Percentiles rank a stretch among this genome's conserved stretches.
Conservation (phyloP, 1,284 basidiomycete genomes). For the Ustilago bromivora region DNA sequence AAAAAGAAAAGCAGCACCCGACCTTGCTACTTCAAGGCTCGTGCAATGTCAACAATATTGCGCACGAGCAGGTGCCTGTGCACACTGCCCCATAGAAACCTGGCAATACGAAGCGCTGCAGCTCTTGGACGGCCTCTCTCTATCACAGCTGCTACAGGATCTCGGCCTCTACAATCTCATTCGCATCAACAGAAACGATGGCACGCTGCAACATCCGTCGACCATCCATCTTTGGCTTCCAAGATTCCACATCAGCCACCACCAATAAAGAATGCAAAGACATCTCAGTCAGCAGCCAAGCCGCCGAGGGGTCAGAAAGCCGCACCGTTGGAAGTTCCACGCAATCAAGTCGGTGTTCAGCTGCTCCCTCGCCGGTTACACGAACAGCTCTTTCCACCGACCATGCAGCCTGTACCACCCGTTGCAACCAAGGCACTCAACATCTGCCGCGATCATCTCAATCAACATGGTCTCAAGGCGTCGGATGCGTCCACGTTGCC, state of each 20-base stretch:
- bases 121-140: background rate
- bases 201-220: slow-evolving; percentile 35
- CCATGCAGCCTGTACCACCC: slow-evolving; percentile 75
- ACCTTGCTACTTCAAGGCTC: background rate
- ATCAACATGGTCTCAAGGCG: slow-evolving; percentile 82
- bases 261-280: slow-evolving; percentile 1
- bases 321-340: slow-evolving; percentile 19
- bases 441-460: slow-evolving; percentile 83
- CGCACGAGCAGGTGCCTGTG: slow-evolving; percentile 4
- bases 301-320: background rate
- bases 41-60: slow-evolving; percentile 7
- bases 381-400: slow-evolving; percentile 80
- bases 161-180: background rate
- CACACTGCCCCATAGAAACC: background rate
- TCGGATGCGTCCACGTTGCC: slow-evolving; percentile 83
- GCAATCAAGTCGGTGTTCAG: slow-evolving; percentile 92
- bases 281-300: background rate
- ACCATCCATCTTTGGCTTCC: slow-evolving; percentile 17
- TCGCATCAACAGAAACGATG: slow-evolving; percentile 28
- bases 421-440: slow-evolving; percentile 77
- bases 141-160: background rate
- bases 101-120: background rate
- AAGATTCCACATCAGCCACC: slow-evolving; percentile 12
- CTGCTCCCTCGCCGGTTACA: slow-evolving; percentile 85
- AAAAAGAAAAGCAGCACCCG: background rate